Percentiles rank a stretch among this genome's conserved stretches.
These are phyloP conservation scores for Hyaloscypha hepaticicola DNA, from an alignment of 495 filamentous ascomycete species.

Conservation along the genomic window DNA sequence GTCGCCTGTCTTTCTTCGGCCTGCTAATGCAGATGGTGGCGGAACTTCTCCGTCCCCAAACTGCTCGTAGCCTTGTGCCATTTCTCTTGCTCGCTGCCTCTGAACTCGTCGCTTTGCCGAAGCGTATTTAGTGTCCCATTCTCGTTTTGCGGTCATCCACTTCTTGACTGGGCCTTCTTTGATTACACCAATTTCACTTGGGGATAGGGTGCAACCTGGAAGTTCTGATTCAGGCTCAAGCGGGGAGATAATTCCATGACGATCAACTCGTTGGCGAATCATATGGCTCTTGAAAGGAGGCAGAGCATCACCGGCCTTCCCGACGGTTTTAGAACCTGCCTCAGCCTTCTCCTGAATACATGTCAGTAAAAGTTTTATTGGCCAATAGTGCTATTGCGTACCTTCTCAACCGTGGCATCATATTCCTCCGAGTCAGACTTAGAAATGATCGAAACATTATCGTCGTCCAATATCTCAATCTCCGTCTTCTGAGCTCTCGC, in stretches of 20 bases:
- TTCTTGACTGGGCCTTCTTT: conserved; percentile 77
- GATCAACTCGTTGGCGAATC: conserved; percentile 84
- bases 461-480: conserved; percentile 80
- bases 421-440: conserved; percentile 50
- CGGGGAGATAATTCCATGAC: conserved; percentile 67
- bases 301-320: conserved; percentile 78
- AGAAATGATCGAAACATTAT: conserved; percentile 72
- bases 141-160: conserved; percentile 70
- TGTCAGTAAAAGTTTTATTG: not conserved
- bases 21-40: conserved; percentile 79
- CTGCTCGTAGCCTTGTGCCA: conserved; percentile 64
- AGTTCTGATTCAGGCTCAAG: conserved; percentile 62
- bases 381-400: not conserved
- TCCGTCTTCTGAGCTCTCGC: conserved; percentile 74
- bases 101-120: conserved; percentile 66
- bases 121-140: conserved; percentile 70
- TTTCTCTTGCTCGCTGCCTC: conserved; percentile 65
- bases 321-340: conserved; percentile 45
- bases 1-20: conserved; percentile 51
- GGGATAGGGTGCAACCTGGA: conserved; percentile 58
- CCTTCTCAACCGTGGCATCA: conserved; percentile 32
- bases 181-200: conserved; percentile 68
- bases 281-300: conserved; percentile 79
- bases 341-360: conserved; percentile 22
- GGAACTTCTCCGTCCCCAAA: conserved; percentile 72